Evolutionary conservation across 2,329 filamentous ascomycete genomes (phyloP), one percentile per base, ranked within the genome.

Genomic region (Hypoxylon sp.): DNA sequence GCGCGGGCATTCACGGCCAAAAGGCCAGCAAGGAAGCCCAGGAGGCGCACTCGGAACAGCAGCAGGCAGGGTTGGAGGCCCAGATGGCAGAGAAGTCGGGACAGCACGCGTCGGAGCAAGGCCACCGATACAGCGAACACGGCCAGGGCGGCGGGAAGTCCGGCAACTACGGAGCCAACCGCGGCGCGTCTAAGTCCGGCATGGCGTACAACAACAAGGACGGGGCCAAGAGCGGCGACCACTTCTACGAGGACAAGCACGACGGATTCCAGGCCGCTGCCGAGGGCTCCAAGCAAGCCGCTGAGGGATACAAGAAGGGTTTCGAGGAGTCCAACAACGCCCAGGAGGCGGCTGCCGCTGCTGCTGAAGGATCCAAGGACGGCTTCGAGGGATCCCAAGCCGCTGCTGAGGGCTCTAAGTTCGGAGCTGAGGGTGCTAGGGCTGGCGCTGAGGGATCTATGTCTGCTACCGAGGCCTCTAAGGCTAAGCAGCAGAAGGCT

Each of bases 161-260:
- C 1, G 65, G 65, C n/a, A 58, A 31, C 50, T 66, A 58, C 65
- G 68, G 68, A 2, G 68, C 68, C 3, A 59, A 71, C 59, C 35
- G 65, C 14, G 59, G 65, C 37, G 68, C 68, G 1, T 63, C 61
- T 22, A 71, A 71, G 68, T 50, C 66, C 0, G 68, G 68, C 39
- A 8, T 59, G 3, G 68, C 68, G 0, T 66, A 68, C 54, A 71
- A 71, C 62, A 47, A 65, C 61, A 68, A 68, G 61, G 48, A 39
- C 37, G 68, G 68, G 9, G 50, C 59, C 24, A 44, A 66, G 37
- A 66, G 62, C 42, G 65, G 61, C 39, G 62, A 66, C 61, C 17
- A 37, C 22, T 57, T 51, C 44, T 57, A 42, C 48, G 5, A 59
- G 5, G 65, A 68, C 57, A 55, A 8, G 39, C 31, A 50, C 46